Evolutionary conservation across 108 stramenopile genomes (phyloP), one percentile per base, ranked within the genome.

Genomic region (Nitzschia sp.): DNA sequence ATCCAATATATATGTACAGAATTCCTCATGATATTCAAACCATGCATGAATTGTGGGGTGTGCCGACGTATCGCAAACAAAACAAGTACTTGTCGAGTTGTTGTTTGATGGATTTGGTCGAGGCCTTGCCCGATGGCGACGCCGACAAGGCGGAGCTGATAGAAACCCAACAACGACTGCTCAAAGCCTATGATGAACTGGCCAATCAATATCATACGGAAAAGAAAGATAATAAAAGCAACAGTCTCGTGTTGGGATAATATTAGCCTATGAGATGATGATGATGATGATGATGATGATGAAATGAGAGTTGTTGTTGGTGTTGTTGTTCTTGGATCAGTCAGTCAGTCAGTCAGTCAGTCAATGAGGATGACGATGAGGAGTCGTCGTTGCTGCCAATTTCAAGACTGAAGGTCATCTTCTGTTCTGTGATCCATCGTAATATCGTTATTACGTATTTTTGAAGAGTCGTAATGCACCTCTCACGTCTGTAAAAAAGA

Each of bases 1-100:
- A n/a, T n/a, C n/a, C n/a, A n/a, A n/a, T n/a, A n/a, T n/a, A n/a
- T n/a, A n/a, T 41, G 38, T 41, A 13, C 29, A 68, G 66, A 15
- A 74, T 81, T 46, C 81, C 79, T 2, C 84, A 85, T 53, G 84
- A 85, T 52, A 79, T 85, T 34, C 67, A 73, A 34, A 85, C 77
- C 27, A 85, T 85, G 84, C 81, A 85, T 60, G 84, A 85, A 44
- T 47, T 85, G 11, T 85, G 84, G 84, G 79, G 80, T 17, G 84
- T 85, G 0, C 69, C 67, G n/a, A 68, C 78, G 13, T 85, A 85
- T 45, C 84, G 81, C 26, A 82, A 79, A 52, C 84, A 60, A 45
- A 82, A 82, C 64, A 67, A 73, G 53, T 85, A 79, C 41, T 21
- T 82, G 13, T 65, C 66, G n/a, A 61, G 79, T 0, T 57, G 48